Evolutionary conservation across 306 rosid species (phyloP), one percentile per base, ranked within the genome.

Genomic region (Purshia tridentata): DNA sequence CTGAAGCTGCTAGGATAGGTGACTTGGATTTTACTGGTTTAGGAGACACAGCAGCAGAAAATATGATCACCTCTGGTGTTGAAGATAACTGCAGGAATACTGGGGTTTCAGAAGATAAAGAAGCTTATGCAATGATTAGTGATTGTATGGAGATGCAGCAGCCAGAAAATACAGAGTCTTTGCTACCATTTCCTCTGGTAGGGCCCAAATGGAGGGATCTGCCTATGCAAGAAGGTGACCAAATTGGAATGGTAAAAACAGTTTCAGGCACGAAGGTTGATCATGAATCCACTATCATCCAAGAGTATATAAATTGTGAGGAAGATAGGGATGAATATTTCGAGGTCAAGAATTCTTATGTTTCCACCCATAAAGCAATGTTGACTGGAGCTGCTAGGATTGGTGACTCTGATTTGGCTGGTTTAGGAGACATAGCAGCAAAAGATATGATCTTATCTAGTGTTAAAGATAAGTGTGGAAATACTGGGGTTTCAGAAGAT

Each of bases 231-330:
- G 70, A 9, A 55, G 66, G 65, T 35, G 46, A 39, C 16, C 35
- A 47, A 0, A 23, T 72, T 61, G 69, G 42, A 48, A 61, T 8
- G 40, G 60, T 3, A 1, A 57, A 65, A 52, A 16, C 35, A 41
- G 67, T 47, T 22, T 46, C 66, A 12, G 67, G 67, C 5, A 6
- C 29, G 40, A 57, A 57, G 22, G 54, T 55, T 45, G 63, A 14
- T 44, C 35, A 29, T 29, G 35, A 2, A 29, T 29, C 35, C 35
- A 0, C 52, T 46, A 61, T 67, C 13, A 58, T 67, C 46, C 75
- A 67, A n/a, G 83, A 69, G 76, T 51, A 53, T 62, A 47, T 19
- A 14, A 62, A 74, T 61, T 19, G 45, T 3, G 55, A 60, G 76
- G 18, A 29, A n/a, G 45, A 19, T 59, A 39, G 29, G 20, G 39